Evolutionary conservation across 1,284 basidiomycete genomes (phyloP), one percentile per base, ranked within the genome.

Genomic region (Coniferiporia weirii): DNA sequence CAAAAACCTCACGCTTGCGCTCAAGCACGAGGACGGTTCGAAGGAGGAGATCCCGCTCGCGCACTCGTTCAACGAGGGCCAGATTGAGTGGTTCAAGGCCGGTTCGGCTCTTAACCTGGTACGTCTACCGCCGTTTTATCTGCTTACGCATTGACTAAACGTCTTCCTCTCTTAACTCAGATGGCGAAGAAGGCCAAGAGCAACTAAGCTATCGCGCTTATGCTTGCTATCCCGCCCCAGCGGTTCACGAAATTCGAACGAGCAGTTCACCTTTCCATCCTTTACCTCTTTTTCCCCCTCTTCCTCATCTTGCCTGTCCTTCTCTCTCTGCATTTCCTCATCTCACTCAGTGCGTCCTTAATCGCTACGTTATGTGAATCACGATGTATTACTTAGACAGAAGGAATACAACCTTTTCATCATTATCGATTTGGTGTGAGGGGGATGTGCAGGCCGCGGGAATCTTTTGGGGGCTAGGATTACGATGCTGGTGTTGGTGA

Each of bases 51-150:
- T 91, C 61, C 59, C 79, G 20, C 83, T 91, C 63, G 87, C 89
- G 34, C 89, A 92, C 73, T 86, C 87, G 44, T 91, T 91, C 78
- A 92, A 92, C 67, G 83, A 92, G 74, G 91, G 91, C 56, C 93
- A 96, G 75, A 93, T 95, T 69, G 89, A 83, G 68, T 95, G 93
- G 93, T 95, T 95, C 85, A 93, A 92, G 80, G 91, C 92, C 69
- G 93, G 93, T 56, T 91, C 89, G 65, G 91, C 90, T 35, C 81
- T 92, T 56, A 93, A 93, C 79, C 71, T 92, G 75, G 86, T 89
- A 49, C 13, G 52, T 59, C 13, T 47, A 17, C 17, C 27, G 10
- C 34, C 38, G 40, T 55, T 9, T 45, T 32, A 49, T 17, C 22
- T 47, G 10, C 15, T 34, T 57, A 32, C 27, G 44, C n/a, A 6